Base-by-base conservation (phyloP, 306 rosid genomes). In the Trifolium subterraneum region DNA sequence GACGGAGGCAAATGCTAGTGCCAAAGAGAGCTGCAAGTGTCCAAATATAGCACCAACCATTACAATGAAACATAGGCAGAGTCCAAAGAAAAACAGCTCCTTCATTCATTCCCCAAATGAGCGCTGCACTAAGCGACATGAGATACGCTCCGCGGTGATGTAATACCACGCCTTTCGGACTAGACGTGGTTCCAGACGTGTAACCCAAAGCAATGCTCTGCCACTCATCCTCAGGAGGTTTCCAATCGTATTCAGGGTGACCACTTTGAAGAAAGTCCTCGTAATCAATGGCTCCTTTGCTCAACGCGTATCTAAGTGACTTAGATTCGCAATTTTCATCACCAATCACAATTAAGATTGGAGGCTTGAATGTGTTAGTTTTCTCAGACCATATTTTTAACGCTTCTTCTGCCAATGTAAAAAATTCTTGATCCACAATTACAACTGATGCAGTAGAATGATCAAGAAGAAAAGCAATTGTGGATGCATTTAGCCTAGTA, bases 21-120 rank as follows among this genome's bases (percentile, higher is more conserved):
- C 92, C 98, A 72, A 85, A 87, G 20, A 93, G 27, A 75, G 97
- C 97, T 47, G 98, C 93, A 68, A 93, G 89, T 25, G 90, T 73
- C 98, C 98, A 90, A 63, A 92, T 54, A 84, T 86, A 93, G 63
- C 92, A 88, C 98, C 98, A 93, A 74, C 98, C 98, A 81, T 93
- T 93, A 81, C 98, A 93, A 78, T 93, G 98, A 78, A 93, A 93
- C 98, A 93, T 90, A 35, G 98, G 98, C 7, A 93, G 79, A 35
- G 98, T 89, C 98, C 98, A 93, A 27, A 93, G 84, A 75, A 89
- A 93, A 44, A 91, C 74, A 38, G 92, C 92, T 58, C 96, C 97
- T 48, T 91, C 97, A 73, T 74, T 84, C 94, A 93, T 89, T 71
- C 88, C 96, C 98, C 98, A 93, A 58, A 87, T 64, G 73, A 91